A percentile compares a stretch with the other conserved stretches of the same genome.
Evolutionary conservation across 805 yeast species (phyloP).

Genomic region (Lipomyces orientalis): DNA sequence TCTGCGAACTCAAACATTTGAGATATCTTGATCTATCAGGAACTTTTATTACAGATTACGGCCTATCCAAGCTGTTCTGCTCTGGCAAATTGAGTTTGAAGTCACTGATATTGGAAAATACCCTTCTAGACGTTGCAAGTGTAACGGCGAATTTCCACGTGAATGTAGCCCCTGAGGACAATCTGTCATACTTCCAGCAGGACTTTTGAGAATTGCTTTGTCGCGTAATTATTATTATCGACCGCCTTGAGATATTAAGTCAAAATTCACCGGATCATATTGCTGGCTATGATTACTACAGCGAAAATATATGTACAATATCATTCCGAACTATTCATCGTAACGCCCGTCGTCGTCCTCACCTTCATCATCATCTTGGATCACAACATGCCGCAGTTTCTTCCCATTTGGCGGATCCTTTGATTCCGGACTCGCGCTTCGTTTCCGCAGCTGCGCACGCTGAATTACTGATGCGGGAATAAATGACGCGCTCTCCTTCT

Average conservation of each 20-base stretch:
- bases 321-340: not conserved
- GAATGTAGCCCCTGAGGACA: not conserved
- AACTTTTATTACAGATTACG: not conserved
- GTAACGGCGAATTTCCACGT: not conserved
- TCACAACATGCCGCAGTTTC: conserved; percentile 11
- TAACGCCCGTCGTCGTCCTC: conserved; percentile 4
- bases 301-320: not conserved
- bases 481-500: conserved; percentile 36
- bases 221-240: not conserved
- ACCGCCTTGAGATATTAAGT: too few species aligned
- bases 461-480: conserved; percentile 36
- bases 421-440: not conserved
- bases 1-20: not conserved
- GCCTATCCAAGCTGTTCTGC: not conserved
- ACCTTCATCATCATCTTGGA: conserved; percentile 14
- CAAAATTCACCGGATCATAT: not conserved
- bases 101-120: not conserved
- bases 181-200: conserved; percentile 1
- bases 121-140: not conserved
- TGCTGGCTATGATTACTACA: not conserved
- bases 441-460: conserved; percentile 17
- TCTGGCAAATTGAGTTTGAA: not conserved
- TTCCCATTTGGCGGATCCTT: conserved; percentile 4
- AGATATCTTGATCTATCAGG: not conserved
- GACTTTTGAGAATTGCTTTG: not conserved